Evolutionary conservation across 257 asterid genomes (phyloP).

Genomic region (Nicotiana sylvestris): DNA sequence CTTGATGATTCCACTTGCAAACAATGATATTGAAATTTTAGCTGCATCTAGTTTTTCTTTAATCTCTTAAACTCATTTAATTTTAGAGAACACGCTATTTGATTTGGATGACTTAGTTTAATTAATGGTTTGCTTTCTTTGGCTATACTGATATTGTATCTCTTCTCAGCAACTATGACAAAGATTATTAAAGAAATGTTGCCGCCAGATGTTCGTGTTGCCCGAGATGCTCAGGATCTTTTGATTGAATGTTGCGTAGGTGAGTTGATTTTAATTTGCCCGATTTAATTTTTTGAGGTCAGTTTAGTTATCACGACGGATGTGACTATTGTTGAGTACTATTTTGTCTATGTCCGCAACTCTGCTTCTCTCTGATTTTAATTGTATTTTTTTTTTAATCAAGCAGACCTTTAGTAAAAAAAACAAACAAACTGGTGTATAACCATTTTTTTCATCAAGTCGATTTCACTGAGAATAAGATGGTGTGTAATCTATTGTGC

Average conservation of each 20-base stretch:
- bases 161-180: constrained; percentile 45
- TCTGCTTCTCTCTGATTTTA: background rate
- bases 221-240: constrained; percentile 97
- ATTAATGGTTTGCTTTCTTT: background rate
- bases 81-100: background rate
- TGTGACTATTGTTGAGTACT: background rate
- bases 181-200: constrained; percentile 72
- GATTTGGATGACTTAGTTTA: background rate
- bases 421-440: no score
- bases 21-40: background rate
- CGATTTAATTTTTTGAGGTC: background rate
- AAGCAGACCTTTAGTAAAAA: background rate
- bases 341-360: background rate
- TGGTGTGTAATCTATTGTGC: background rate
- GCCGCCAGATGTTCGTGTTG: constrained; percentile 98
- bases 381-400: background rate
- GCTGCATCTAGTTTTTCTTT: background rate
- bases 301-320: background rate
- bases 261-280: constrained; percentile 19
- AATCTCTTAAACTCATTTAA: background rate
- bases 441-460: background rate
- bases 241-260: constrained; percentile 97
- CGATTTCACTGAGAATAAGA: background rate
- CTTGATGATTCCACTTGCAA: background rate
- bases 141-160: background rate